Percentiles rank a stretch among this genome's conserved stretches.
phyloP scores from a whole-genome alignment of 192 early-diverging fungal species.

The Physocladia obscura region DNA sequence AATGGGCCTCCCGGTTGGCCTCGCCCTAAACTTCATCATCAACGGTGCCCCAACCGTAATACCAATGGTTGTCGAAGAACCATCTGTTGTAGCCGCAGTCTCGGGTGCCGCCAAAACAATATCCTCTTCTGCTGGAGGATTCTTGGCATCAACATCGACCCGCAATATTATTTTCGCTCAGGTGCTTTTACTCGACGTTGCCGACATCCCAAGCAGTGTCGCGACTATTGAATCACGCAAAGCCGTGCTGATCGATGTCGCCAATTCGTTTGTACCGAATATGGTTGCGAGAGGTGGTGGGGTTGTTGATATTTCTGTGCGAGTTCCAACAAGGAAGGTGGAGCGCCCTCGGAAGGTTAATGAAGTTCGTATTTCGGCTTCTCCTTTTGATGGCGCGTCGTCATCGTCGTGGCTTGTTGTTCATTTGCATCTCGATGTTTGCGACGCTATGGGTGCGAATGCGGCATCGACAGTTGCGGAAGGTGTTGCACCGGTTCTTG shows the following conservation, averaged over 20 bases:
- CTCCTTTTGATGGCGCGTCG: neutral
- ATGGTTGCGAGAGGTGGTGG: constrained; percentile 72
- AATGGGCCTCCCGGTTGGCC: constrained; percentile 67
- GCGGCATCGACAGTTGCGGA: constrained; percentile 69
- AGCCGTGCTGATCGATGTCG: constrained; percentile 46
- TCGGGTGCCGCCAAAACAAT: constrained; percentile 76
- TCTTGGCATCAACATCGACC: constrained; percentile 56
- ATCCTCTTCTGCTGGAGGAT: constrained; percentile 49
- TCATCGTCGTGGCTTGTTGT: constrained; percentile 60
- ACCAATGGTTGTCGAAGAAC: constrained; percentile 79
- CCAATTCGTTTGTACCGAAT: constrained; percentile 64
- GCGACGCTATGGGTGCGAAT: constrained; percentile 81
- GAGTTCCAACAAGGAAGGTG: constrained; percentile 41
- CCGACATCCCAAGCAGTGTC: neutral
- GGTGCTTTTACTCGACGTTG: constrained; percentile 9
- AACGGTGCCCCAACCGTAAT: constrained; percentile 59
- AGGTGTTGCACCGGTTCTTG: constrained; percentile 62
- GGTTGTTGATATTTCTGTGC: constrained; percentile 54
- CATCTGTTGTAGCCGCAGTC: constrained; percentile 75
- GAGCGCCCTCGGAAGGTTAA: constrained; percentile 12
- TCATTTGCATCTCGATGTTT: constrained; percentile 74
- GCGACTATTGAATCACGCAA: neutral
- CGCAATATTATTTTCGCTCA: constrained; percentile 69
- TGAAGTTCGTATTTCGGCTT: neutral
- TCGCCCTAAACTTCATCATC: constrained; percentile 74